Evolutionary conservation across 2,329 filamentous ascomycete genomes (phyloP).

Genomic region (Nemania abortiva): DNA sequence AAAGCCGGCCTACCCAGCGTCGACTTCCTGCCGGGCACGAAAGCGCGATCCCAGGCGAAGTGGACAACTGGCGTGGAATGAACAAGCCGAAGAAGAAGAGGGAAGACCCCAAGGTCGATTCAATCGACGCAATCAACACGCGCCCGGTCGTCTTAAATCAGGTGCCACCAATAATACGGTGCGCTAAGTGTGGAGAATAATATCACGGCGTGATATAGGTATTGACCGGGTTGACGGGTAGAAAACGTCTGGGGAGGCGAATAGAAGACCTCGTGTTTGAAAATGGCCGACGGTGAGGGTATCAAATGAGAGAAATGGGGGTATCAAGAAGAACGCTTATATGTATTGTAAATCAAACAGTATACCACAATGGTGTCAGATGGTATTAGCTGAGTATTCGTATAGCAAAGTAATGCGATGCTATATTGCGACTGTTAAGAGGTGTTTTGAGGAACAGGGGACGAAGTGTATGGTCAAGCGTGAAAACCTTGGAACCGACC

Average conservation of each 20-base stretch:
- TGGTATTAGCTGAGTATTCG: constrained; percentile 19
- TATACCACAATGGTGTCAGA: neutral
- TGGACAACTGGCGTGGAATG: neutral
- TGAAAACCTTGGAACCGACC: constrained; percentile 6
- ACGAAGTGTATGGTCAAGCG: constrained; percentile 9
- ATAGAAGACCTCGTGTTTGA: neutral
- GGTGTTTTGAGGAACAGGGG: constrained; percentile 9
- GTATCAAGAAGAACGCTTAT: neutral
- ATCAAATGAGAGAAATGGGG: neutral
- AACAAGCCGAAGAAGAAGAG: neutral
- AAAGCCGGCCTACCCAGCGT: constrained; percentile 18
- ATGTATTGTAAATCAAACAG: neutral
- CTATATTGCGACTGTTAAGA: constrained; percentile 1
- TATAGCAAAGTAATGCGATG: constrained; percentile 1
- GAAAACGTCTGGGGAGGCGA: neutral
- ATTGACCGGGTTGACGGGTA: neutral
- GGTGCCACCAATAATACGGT: neutral
- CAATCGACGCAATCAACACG: neutral
- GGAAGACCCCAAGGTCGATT: neutral
- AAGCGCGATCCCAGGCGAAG: constrained; percentile 4
- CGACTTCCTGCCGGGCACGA: constrained; percentile 11
- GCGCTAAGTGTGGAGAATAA: neutral
- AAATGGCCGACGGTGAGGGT: neutral
- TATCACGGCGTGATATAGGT: neutral
- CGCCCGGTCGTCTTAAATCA: neutral